These are phyloP conservation scores for Heracleum sosnowskyi DNA, from an alignment of 129 eudicot genomes.

Conservation along the genomic window DNA sequence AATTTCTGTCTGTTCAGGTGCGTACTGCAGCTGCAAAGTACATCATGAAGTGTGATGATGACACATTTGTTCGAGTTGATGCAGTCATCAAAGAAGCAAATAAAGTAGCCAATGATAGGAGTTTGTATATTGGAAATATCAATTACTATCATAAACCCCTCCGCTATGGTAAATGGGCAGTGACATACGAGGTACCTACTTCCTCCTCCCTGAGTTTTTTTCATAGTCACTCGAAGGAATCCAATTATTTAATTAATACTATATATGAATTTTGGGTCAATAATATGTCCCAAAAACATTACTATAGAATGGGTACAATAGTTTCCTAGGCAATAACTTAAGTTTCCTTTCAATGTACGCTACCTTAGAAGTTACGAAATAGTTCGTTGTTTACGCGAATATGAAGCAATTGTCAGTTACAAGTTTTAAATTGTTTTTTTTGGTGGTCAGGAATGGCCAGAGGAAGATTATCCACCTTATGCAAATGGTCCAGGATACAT, in stretches of 20 bases:
- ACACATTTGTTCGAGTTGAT: slow-evolving; percentile 73
- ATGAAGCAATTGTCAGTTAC: background rate
- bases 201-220: background rate
- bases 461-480: slow-evolving; percentile 84
- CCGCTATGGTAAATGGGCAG: slow-evolving; percentile 79
- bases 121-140: slow-evolving; percentile 77
- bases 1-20: slow-evolving; percentile 38
- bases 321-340: background rate
- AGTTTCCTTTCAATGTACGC: background rate
- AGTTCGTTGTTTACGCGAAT: background rate
- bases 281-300: background rate
- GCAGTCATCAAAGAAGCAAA: slow-evolving; percentile 56
- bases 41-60: slow-evolving; percentile 96
- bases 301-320: background rate
- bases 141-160: slow-evolving; percentile 83
- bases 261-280: background rate
- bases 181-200: slow-evolving; percentile 57
- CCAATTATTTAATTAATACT: background rate
- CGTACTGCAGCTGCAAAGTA: slow-evolving; percentile 60
- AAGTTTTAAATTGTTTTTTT: background rate
- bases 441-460: slow-evolving; percentile 84
- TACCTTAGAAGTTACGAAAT: background rate
- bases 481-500: slow-evolving; percentile 95
- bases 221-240: background rate
- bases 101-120: slow-evolving; percentile 33